A percentile compares a stretch with the other conserved stretches of the same genome.
phyloP scores from a whole-genome alignment of 257 asterid species.

The Coffea eugenioides region DNA sequence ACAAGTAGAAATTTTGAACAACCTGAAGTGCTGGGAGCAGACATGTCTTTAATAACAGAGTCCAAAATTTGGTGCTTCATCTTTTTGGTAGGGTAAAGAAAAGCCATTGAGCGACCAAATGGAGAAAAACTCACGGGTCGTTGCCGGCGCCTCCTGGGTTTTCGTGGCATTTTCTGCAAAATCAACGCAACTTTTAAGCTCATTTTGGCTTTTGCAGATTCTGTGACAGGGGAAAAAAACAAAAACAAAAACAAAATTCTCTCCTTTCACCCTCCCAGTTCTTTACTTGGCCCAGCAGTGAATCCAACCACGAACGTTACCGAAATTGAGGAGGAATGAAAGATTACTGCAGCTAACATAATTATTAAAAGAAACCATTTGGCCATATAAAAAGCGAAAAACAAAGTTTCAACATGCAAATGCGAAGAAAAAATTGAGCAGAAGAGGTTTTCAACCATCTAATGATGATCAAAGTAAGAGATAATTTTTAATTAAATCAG shows the following conservation, averaged over 20 bases:
- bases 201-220: not conserved
- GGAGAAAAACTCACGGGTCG: conserved; percentile 64
- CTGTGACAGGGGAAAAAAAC: not conserved
- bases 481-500: too few species aligned
- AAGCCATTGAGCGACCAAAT: conserved; percentile 60
- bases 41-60: conserved; percentile 24
- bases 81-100: conserved; percentile 37
- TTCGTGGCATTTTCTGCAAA: conserved; percentile 51
- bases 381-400: not conserved
- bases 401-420: not conserved
- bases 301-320: not conserved
- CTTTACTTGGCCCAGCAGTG: not conserved
- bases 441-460: not conserved
- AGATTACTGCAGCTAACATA: not conserved
- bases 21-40: conserved; percentile 42
- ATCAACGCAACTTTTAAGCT: not conserved
- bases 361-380: not conserved
- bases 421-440: too few species aligned
- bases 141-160: conserved; percentile 32
- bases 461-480: not conserved
- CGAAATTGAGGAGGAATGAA: not conserved
- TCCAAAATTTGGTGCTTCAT: conserved; percentile 28
- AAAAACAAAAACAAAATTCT: not conserved
- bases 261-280: too few species aligned
- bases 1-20: not conserved